Evolutionary conservation across 106 monocot genomes (phyloP).

Genomic region (Dioscorea zingiberensis): DNA sequence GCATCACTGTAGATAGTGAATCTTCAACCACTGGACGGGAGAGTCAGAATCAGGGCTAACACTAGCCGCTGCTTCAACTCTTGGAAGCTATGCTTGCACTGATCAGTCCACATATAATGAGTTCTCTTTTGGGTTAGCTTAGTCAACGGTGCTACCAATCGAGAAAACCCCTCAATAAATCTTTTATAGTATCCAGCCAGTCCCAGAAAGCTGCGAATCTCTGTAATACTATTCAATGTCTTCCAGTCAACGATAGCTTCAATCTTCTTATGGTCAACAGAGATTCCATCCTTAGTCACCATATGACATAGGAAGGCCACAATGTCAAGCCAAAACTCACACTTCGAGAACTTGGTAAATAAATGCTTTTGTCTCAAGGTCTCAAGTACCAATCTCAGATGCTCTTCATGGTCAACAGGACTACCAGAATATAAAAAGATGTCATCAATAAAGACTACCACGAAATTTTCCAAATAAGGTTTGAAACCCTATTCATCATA

Average conservation of each 20-base stretch:
- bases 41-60: not conserved
- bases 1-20: not conserved
- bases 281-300: not conserved
- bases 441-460: not conserved
- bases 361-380: not conserved
- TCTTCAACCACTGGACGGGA: not conserved
- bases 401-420: not conserved
- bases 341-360: not conserved
- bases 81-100: not conserved
- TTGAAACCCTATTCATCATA: not conserved
- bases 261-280: not conserved
- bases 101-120: not conserved
- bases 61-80: not conserved
- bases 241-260: not conserved
- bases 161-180: not conserved
- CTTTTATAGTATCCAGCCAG: constrained; percentile 1
- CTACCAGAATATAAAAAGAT: not conserved
- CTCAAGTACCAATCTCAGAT: constrained; percentile 5
- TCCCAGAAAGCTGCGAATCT: constrained; percentile 6
- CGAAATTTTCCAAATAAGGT: not conserved
- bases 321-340: not conserved
- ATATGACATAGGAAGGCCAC: not conserved
- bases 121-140: not conserved
- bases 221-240: not conserved
- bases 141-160: not conserved